Percentiles rank a stretch among this genome's conserved stretches.
Evolutionary conservation across 148 eudicot species (phyloP).

Genomic region (Heliosperma pusillum): DNA sequence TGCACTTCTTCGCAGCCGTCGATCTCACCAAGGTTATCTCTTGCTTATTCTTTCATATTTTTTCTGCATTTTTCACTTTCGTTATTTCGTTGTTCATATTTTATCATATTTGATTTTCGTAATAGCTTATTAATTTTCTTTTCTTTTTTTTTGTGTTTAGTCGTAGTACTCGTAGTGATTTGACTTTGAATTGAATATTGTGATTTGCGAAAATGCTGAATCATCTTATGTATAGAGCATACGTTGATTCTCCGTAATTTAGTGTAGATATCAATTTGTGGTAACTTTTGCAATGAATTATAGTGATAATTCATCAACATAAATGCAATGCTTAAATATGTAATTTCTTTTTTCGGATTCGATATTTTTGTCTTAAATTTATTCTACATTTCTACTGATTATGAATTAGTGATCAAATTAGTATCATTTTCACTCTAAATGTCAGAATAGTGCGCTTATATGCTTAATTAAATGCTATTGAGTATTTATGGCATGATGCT

Average conservation of each 20-base stretch:
- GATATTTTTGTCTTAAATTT: neutral
- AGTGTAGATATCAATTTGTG: neutral
- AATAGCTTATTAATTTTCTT: neutral
- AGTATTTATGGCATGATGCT: too few species aligned
- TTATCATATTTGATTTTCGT: neutral
- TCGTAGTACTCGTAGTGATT: too few species aligned
- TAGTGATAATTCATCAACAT: too few species aligned
- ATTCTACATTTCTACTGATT: neutral
- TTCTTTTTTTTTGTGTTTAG: neutral
- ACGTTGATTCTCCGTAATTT: too few species aligned
- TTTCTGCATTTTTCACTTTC: neutral
- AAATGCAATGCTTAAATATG: neutral
- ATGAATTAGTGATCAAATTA: neutral
- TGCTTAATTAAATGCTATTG: too few species aligned
- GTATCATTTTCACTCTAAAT: too few species aligned
- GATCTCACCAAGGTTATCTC: slow-evolving; percentile 47
- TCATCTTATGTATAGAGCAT: neutral
- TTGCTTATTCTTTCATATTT: neutral
- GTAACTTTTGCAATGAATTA: too few species aligned
- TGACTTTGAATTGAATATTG: neutral
- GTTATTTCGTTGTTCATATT: neutral
- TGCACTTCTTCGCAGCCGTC: slow-evolving; percentile 42
- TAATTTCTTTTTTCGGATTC: too few species aligned
- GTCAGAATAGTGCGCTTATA: too few species aligned
- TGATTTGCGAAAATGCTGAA: neutral